phyloP scores from a whole-genome alignment of 768 basidiomycete species.

The Lactarius evosmus region DNA sequence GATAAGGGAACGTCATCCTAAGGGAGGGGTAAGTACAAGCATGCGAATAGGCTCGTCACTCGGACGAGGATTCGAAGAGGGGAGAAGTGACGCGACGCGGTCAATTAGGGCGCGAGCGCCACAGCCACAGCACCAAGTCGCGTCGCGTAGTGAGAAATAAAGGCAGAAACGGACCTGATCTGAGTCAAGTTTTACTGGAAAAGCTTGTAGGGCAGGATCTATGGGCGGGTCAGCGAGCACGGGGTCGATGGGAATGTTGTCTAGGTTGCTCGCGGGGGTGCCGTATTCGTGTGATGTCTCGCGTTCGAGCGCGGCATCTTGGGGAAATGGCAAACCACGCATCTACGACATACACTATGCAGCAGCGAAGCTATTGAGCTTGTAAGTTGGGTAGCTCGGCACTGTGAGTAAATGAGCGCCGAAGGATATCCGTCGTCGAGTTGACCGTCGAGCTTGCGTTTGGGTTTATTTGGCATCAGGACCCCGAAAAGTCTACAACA shows the following conservation, averaged over 20 bases:
- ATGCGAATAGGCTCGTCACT: constrained; percentile 17
- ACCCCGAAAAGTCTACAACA: constrained; percentile 13
- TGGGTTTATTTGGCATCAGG: constrained; percentile 24
- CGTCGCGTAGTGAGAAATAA: constrained; percentile 24
- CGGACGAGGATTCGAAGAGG: constrained; percentile 24
- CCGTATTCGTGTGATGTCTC: constrained; percentile 58
- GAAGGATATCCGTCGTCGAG: constrained; percentile 25
- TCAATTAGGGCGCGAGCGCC: constrained; percentile 31
- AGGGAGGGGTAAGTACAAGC: constrained; percentile 16
- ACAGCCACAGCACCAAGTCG: constrained; percentile 27
- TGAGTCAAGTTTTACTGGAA: constrained; percentile 24
- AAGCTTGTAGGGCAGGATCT: constrained; percentile 49
- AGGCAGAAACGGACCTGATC: constrained; percentile 40
- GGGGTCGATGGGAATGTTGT: constrained; percentile 79
- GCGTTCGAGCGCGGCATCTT: constrained; percentile 46
- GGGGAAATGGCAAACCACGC: constrained; percentile 60
- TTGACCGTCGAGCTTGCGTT: constrained; percentile 28
- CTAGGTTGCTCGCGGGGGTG: constrained; percentile 52
- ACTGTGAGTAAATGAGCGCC: constrained; percentile 19
- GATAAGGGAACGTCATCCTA: constrained; percentile 25
- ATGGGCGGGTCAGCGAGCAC: constrained; percentile 53
- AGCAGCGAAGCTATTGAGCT: constrained; percentile 5
- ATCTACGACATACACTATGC: constrained; percentile 36
- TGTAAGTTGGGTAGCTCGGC: constrained; percentile 8
- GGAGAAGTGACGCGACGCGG: constrained; percentile 71